These are phyloP conservation scores for Zasmidium cellare DNA, from an alignment of 2,329 filamentous ascomycete genomes.

Conservation along the genomic window DNA sequence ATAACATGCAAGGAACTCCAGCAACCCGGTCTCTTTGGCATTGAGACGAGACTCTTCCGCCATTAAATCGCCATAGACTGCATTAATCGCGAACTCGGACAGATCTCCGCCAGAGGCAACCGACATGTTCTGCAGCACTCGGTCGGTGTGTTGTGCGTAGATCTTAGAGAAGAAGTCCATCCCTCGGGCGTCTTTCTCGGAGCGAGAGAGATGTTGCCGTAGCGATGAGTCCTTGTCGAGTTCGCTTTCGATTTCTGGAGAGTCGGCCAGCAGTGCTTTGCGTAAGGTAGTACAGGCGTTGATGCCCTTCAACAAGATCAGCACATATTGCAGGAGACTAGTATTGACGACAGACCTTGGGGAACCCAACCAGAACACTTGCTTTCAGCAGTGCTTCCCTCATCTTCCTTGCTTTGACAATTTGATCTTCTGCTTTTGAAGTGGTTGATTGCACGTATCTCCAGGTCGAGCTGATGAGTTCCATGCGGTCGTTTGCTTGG, in stretches of 20 bases:
- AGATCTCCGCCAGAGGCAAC: conserved; percentile 20
- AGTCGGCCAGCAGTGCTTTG: conserved; percentile 7
- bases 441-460: conserved; percentile 9
- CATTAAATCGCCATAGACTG: conserved; percentile 23
- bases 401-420: conserved; percentile 16
- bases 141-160: conserved; percentile 22
- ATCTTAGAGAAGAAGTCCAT: conserved; percentile 20
- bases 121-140: conserved; percentile 21
- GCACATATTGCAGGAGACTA: no score
- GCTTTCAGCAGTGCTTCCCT: conserved; percentile 19
- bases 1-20: conserved; percentile 24
- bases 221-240: conserved; percentile 18
- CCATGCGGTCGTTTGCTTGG: conserved; percentile 22
- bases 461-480: conserved; percentile 13
- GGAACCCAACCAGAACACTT: conserved; percentile 20
- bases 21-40: conserved; percentile 20
- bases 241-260: conserved; percentile 10
- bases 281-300: conserved; percentile 19
- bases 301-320: conserved; percentile 9
- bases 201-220: conserved; percentile 10
- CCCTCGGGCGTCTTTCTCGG: conserved; percentile 19
- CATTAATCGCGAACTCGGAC: conserved; percentile 21
- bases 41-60: conserved; percentile 17
- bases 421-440: conserved; percentile 4
- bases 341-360: conserved; percentile 17